Conservation (phyloP, 257 asterid species). For the Eucommia ulmoides region DNA sequence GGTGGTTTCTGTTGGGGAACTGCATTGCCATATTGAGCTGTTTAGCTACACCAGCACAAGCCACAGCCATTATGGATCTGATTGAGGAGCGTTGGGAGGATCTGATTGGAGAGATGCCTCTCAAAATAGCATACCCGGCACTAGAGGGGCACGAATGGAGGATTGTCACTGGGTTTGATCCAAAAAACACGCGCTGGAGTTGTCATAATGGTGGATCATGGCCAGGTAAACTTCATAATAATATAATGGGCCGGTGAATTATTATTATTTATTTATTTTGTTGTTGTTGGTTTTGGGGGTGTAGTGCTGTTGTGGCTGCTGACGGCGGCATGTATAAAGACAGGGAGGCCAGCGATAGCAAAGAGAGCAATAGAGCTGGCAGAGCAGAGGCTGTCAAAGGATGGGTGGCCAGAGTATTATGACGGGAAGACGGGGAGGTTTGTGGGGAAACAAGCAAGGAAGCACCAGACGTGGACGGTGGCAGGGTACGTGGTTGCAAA, state of each 20-base stretch:
- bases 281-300: too few relatives aligned
- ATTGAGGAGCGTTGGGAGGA: conserved; percentile 46
- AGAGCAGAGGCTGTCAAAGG: conserved; percentile 43
- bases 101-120: conserved; percentile 52
- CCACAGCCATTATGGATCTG: conserved; percentile 47
- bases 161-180: conserved; percentile 48
- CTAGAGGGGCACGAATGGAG: conserved; percentile 49
- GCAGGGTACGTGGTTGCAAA: conserved; percentile 51
- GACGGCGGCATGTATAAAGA: conserved; percentile 58
- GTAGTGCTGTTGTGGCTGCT: conserved; percentile 52
- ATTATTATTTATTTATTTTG: too few relatives aligned
- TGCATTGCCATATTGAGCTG: conserved; percentile 46
- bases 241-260: too few relatives aligned
- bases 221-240: too few relatives aligned
- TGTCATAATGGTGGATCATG: conserved; percentile 59
- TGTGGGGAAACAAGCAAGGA: conserved; percentile 56
- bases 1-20: conserved; percentile 51
- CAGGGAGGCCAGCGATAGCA: conserved; percentile 52
- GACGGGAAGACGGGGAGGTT: conserved; percentile 47
- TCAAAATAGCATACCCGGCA: conserved; percentile 45
- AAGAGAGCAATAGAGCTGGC: conserved; percentile 50
- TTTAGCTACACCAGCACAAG: conserved; percentile 44
- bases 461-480: conserved; percentile 52
- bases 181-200: conserved; percentile 58
- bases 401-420: conserved; percentile 64